Conservation (phyloP, 1,284 basidiomycete species). For the Leccinum subrobustum region DNA sequence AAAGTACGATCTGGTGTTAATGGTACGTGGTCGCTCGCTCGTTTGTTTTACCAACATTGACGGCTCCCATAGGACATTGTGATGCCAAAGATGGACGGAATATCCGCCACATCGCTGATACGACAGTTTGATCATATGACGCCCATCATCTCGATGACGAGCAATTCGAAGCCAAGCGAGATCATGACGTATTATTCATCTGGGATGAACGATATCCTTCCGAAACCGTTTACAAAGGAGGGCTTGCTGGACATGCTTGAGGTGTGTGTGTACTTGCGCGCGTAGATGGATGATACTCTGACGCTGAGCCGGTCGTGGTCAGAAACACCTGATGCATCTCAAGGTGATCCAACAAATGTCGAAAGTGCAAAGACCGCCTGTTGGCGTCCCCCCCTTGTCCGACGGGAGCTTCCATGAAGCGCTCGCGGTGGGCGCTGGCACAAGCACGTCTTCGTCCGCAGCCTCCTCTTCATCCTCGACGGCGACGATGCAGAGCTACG, state of each 20-base stretch:
- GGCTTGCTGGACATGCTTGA: conserved; percentile 91
- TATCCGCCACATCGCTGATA: conserved; percentile 90
- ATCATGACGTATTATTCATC: conserved; percentile 87
- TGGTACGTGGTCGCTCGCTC: conserved; percentile 56
- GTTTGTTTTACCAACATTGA: not conserved
- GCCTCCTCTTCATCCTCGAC: conserved; percentile 10
- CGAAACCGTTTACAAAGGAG: conserved; percentile 95
- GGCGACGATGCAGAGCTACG: conserved; percentile 30
- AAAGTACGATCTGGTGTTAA: conserved; percentile 92
- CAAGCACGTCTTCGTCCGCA: not conserved
- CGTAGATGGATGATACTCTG: not conserved
- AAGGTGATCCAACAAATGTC: conserved; percentile 87
- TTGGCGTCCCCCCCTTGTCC: conserved; percentile 72
- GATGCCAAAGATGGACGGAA: conserved; percentile 91
- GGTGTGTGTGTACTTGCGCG: conserved; percentile 39
- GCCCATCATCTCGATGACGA: conserved; percentile 97
- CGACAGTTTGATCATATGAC: conserved; percentile 93
- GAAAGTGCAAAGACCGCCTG: conserved; percentile 58
- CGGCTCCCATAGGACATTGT: conserved; percentile 71
- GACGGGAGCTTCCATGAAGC: conserved; percentile 61
- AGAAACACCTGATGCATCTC: conserved; percentile 93
- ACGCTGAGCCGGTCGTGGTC: not conserved
- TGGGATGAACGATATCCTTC: conserved; percentile 97
- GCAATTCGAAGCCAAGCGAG: conserved; percentile 88
- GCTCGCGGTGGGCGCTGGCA: conserved; percentile 36